Base-by-base conservation (phyloP, 2,329 filamentous ascomycete species). In the Dendryphion nanum region DNA sequence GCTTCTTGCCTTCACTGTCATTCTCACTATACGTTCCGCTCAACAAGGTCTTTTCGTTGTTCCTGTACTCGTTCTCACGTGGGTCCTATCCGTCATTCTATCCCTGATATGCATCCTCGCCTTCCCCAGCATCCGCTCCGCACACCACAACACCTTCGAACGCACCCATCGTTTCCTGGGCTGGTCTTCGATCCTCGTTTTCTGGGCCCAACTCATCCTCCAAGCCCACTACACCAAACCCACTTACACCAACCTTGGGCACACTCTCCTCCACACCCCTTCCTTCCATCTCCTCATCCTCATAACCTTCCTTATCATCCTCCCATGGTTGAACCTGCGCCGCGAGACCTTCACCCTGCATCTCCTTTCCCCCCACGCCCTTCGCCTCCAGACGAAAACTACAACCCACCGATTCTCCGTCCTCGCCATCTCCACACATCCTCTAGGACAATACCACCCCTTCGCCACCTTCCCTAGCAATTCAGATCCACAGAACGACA, bases 241-340 rank as follows among this genome's bases (percentile, higher is more conserved):
- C 23, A 10, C 3, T 6, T 10, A 10, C 30, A 32, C 42, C 21
- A 4, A 10, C 10, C 15, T 3, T 6, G 14, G 38, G n/a, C n/a
- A n/a, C n/a, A n/a, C n/a, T 1, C 45, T 61, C 32, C 10, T 54
- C 33, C 18, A 23, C 1, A 44, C 41, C 2, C 51, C 55, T 2
- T 50, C 56, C 0, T 58, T 91, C 64, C 93, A 85, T 83, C 77
- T 85, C 53, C 71, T 91, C 14, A 51, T 78, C 18, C 58, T 78
- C 31, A 81, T 82, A 31, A 87, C 85, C 1, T 53, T 74, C 28
- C 77, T 83, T 48, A 75, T 90, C 45, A 70, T 83, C 31, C 80
- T 84, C 35, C 85, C 87, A 1, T 94, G 87, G 86, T 59, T 85
- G 3, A 76, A 79, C 41, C 77, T 93, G 18, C 79, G 85, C 38